phyloP scores from a whole-genome alignment of 2,329 filamentous ascomycete species.

The Venturia nashicola region DNA sequence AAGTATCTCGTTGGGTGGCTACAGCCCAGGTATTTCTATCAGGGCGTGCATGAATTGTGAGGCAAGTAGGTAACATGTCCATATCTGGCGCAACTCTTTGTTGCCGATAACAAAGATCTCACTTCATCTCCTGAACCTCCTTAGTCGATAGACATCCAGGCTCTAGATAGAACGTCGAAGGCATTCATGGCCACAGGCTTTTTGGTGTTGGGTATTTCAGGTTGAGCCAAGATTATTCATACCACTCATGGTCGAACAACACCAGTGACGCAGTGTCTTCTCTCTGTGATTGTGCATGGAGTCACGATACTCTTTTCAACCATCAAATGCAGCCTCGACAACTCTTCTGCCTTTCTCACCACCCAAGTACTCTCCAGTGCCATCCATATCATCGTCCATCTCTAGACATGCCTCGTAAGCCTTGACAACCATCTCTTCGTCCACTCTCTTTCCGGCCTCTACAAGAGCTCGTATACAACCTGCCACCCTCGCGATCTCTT shows the following conservation, averaged over 20 bases:
- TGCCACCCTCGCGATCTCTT: constrained; percentile 75
- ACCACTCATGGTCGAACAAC: background rate
- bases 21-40: too few species aligned
- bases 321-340: constrained; percentile 22
- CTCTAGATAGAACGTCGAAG: too few species aligned
- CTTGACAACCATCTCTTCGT: constrained; percentile 75
- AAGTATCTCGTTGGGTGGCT: too few species aligned
- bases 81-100: too few species aligned
- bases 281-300: background rate
- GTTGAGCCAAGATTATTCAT: background rate
- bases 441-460: constrained; percentile 69
- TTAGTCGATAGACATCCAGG: too few species aligned
- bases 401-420: constrained; percentile 77
- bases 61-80: too few species aligned
- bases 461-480: constrained; percentile 75
- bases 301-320: background rate
- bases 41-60: too few species aligned
- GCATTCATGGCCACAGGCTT: too few species aligned
- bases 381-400: constrained; percentile 48
- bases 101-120: too few species aligned
- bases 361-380: constrained; percentile 21
- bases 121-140: too few species aligned
- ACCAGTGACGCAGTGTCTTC: background rate
- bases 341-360: constrained; percentile 24
- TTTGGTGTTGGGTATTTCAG: background rate